A percentile compares a stretch with the other conserved stretches of the same genome.
Conservation (phyloP, 2,329 filamentous ascomycete species). For the Mycocentrospora acerina region DNA sequence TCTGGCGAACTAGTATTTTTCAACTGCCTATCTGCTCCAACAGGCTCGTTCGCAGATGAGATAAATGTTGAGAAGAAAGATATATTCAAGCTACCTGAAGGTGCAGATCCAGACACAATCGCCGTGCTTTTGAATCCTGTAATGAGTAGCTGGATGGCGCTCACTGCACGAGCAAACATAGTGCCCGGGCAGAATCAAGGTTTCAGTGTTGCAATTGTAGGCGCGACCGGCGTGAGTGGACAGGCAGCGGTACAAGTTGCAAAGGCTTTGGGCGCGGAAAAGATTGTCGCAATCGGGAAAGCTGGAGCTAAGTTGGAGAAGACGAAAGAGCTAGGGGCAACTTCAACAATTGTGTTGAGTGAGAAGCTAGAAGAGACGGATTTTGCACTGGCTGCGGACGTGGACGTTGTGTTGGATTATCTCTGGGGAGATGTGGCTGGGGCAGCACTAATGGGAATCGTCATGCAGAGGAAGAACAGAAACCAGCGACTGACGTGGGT, state of each 20-base stretch:
- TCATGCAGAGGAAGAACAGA: constrained; percentile 14
- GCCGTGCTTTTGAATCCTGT: constrained; percentile 59
- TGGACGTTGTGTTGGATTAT: constrained; percentile 61
- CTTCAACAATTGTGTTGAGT: constrained; percentile 50
- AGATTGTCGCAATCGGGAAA: constrained; percentile 55
- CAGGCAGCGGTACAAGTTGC: constrained; percentile 53
- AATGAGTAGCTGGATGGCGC: constrained; percentile 60
- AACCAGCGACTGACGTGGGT: constrained; percentile 17
- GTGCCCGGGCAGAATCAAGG: constrained; percentile 36
- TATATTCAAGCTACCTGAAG: constrained; percentile 47
- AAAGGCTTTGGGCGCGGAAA: constrained; percentile 51
- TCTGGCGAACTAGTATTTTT: constrained; percentile 56
- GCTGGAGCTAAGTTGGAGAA: constrained; percentile 46
- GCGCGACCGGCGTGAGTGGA: constrained; percentile 57
- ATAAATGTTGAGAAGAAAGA: constrained; percentile 50
- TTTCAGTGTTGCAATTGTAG: constrained; percentile 56
- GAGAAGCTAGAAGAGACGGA: constrained; percentile 53
- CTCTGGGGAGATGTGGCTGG: constrained; percentile 49
- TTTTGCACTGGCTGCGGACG: constrained; percentile 49
- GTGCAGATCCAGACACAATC: constrained; percentile 52
- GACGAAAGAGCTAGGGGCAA: constrained; percentile 44
- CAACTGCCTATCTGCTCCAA: constrained; percentile 38
- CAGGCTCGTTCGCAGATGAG: constrained; percentile 51
- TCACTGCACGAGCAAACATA: constrained; percentile 47
- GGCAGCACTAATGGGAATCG: constrained; percentile 8